phyloP scores from a whole-genome alignment of 345 rosid species.

The Kernera saxatilis region DNA sequence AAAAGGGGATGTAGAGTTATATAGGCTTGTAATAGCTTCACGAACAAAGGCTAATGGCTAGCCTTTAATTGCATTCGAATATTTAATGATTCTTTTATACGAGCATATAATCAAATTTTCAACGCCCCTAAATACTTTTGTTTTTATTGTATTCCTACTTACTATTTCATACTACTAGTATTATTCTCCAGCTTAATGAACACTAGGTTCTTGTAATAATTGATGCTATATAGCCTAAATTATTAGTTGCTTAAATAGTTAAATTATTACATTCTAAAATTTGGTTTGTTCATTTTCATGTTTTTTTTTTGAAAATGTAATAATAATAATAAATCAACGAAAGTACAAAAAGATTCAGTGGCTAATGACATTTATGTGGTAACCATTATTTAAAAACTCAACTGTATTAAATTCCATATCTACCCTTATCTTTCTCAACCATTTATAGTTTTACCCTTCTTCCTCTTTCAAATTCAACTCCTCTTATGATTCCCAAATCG shows the following conservation, averaged over 20 bases:
- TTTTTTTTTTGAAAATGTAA: neutral
- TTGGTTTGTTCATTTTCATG: too few relatives aligned
- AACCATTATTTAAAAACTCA: neutral
- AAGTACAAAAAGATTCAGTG: conserved; percentile 21
- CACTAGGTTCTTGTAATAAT: too few relatives aligned
- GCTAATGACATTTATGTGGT: conserved; percentile 13
- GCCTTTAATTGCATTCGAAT: neutral
- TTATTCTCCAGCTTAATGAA: neutral
- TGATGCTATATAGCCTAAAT: neutral
- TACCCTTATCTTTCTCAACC: neutral
- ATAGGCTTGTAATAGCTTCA: too few relatives aligned
- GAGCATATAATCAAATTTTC: conserved; percentile 1
- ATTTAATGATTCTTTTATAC: neutral
- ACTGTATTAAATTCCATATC: neutral
- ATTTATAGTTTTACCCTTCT: neutral
- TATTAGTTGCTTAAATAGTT: neutral
- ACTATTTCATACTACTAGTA: neutral
- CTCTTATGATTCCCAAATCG: neutral
- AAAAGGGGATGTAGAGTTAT: too few relatives aligned
- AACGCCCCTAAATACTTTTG: neutral
- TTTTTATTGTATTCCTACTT: neutral
- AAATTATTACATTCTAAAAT: too few relatives aligned
- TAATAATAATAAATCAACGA: neutral
- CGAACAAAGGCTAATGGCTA: conserved; percentile 4
- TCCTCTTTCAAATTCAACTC: neutral